Evolutionary conservation across 768 basidiomycete species (phyloP), one percentile per base, ranked within the genome.

Genomic region (Steccherinum ochraceum): DNA sequence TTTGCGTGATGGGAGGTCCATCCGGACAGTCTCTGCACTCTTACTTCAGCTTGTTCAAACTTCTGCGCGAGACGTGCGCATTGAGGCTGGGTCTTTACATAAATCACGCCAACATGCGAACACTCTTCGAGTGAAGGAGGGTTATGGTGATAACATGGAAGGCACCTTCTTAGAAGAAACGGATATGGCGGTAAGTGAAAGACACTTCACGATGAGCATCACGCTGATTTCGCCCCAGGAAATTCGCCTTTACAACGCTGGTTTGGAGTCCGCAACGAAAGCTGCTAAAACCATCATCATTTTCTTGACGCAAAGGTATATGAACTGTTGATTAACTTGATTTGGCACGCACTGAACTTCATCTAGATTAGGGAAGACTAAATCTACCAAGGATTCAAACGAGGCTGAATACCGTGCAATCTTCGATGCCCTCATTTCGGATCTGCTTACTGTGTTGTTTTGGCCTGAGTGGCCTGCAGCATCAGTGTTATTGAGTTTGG

Each of bases 401-500:
- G 96, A 99, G 62, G 84, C 89, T 4, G 95, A 98, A 63, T 97
- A 97, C 64, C 83, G 93, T 45, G 75, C 84, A 0, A 92, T 98
- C 35, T 88, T 98, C 52, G 95, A 98, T 61, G 89, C 89, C 58
- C 72, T 98, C 11, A 81, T 98, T 40, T 81, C 83, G 1, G 96
- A 99, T 62, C 72, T 96, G 20, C 75, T 98, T 20, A 78, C 79
- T 7, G 93, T 96, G 18, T 72, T 97, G 4, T 93, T 87, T 64
- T 90, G 90, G 82, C 94, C 96, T 0, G 96, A 99, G 67, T 99
- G 95, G 93, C 96, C 96, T 4, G 94, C 90, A 10, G 90, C 96
- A 1, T 78, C 83, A 40, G 67, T 96, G 16, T 73, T 96, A 35
- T 69, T 98, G 30, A 80, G 77, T 41, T 85, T 96, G 44, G 80